Conservation (phyloP, 768 basidiomycete species). For the Naganishia vishniacii region DNA sequence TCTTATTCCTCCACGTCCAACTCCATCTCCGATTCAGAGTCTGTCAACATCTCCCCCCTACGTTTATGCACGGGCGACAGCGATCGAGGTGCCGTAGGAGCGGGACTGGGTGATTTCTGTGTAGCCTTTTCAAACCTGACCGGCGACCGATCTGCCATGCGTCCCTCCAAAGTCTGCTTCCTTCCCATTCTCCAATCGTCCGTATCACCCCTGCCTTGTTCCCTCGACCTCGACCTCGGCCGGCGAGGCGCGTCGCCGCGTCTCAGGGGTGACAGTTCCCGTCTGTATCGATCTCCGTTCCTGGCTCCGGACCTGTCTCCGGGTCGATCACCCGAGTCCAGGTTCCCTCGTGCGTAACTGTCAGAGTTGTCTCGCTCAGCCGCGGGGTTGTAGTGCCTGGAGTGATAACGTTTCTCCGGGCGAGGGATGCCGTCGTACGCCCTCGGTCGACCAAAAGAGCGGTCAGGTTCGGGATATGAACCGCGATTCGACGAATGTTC, state of each 20-base stretch:
- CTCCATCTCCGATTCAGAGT: conserved; percentile 15
- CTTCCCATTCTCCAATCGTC: conserved; percentile 19
- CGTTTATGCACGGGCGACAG: not conserved
- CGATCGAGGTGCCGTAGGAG: not conserved
- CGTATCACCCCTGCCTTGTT: not conserved
- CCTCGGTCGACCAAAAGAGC: conserved; percentile 3
- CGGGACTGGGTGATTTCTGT: not conserved
- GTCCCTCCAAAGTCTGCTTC: conserved; percentile 23
- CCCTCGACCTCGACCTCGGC: conserved; percentile 8
- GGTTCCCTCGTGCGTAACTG: not conserved
- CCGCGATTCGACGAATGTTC: conserved; percentile 27
- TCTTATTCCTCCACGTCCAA: conserved; percentile 8
- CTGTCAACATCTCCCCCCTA: conserved; percentile 13
- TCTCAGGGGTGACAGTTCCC: not conserved
- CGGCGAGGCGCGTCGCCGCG: not conserved
- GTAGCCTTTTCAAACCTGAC: conserved; percentile 9
- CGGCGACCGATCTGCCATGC: conserved; percentile 12
- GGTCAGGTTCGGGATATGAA: not conserved
- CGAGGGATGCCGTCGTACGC: conserved; percentile 14
- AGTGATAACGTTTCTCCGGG: conserved; percentile 3
- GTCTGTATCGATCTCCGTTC: not conserved
- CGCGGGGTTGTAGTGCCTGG: not conserved
- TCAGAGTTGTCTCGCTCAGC: not conserved
- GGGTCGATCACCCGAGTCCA: not conserved
- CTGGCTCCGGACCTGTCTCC: not conserved